Conservation (phyloP, 1,139 yeast genomes). For the Diutina catenulata region DNA sequence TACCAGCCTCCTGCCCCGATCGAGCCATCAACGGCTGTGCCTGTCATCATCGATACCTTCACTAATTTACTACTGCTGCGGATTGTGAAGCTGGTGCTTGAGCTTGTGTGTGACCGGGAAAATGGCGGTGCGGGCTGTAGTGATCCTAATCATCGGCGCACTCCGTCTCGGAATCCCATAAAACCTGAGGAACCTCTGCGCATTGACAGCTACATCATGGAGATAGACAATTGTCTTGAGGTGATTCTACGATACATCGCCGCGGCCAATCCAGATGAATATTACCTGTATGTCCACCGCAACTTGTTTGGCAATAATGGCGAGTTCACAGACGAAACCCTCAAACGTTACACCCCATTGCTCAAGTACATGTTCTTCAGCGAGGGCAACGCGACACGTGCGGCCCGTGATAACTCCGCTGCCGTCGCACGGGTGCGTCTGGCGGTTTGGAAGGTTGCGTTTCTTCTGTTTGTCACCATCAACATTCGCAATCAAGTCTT, state of each 20-base stretch:
- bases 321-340: slow-evolving; percentile 14
- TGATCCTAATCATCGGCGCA: too few species aligned
- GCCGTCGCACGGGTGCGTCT: slow-evolving; percentile 32
- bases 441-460: slow-evolving; percentile 41
- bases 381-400: slow-evolving; percentile 20
- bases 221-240: slow-evolving; percentile 37
- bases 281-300: slow-evolving; percentile 26
- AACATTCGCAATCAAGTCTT: not conserved
- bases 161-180: too few species aligned
- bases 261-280: slow-evolving; percentile 43
- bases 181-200: too few species aligned
- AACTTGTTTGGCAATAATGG: slow-evolving; percentile 23
- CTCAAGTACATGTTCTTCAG: slow-evolving; percentile 38
- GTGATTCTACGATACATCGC: slow-evolving; percentile 37
- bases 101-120: too few species aligned
- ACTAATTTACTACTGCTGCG: not conserved
- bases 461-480: slow-evolving; percentile 32
- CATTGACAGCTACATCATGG: slow-evolving; percentile 10
- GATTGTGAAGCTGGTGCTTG: not conserved
- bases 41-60: not conserved
- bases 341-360: slow-evolving; percentile 36
- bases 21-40: not conserved
- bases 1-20: not conserved
- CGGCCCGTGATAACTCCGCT: slow-evolving; percentile 28
- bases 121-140: too few species aligned